Evolutionary conservation across 176 grass and related monocot species (phyloP).

Genomic region (Triticum urartu): DNA sequence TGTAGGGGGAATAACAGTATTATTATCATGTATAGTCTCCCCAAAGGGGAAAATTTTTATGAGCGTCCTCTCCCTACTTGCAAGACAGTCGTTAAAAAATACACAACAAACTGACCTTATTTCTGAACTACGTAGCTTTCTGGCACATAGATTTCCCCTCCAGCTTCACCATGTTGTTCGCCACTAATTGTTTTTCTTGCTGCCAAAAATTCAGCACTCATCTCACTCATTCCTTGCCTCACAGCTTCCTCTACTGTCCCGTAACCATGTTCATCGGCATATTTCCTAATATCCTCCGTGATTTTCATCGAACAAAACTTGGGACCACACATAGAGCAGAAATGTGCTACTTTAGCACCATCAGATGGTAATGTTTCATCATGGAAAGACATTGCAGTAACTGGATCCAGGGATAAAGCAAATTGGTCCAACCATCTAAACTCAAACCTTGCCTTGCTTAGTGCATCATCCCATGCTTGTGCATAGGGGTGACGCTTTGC

Average conservation of each 20-base stretch:
- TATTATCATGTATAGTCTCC: not conserved
- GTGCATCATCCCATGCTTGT: constrained; percentile 90
- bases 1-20: not conserved
- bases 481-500: constrained; percentile 87
- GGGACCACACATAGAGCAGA: constrained; percentile 97
- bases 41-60: not conserved
- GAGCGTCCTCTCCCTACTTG: not conserved
- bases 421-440: constrained; percentile 99
- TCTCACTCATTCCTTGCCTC: constrained; percentile 80
- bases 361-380: constrained; percentile 96
- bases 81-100: constrained; percentile 22
- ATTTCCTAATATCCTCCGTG: constrained; percentile 93
- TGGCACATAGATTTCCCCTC: constrained; percentile 96
- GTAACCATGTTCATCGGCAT: constrained; percentile 95
- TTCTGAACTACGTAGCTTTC: constrained; percentile 61
- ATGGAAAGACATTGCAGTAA: constrained; percentile 96
- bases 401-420: constrained; percentile 88
- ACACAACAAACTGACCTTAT: constrained; percentile 61
- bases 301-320: constrained; percentile 99
- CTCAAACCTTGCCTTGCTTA: constrained; percentile 97
- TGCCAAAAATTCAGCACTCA: constrained; percentile 88
- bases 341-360: constrained; percentile 97
- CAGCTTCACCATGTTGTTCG: constrained; percentile 94
- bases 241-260: constrained; percentile 87
- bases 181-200: constrained; percentile 91